Base-by-base conservation (phyloP, 352 stramenopile genomes). In the Nothophytophthora sp. region DNA sequence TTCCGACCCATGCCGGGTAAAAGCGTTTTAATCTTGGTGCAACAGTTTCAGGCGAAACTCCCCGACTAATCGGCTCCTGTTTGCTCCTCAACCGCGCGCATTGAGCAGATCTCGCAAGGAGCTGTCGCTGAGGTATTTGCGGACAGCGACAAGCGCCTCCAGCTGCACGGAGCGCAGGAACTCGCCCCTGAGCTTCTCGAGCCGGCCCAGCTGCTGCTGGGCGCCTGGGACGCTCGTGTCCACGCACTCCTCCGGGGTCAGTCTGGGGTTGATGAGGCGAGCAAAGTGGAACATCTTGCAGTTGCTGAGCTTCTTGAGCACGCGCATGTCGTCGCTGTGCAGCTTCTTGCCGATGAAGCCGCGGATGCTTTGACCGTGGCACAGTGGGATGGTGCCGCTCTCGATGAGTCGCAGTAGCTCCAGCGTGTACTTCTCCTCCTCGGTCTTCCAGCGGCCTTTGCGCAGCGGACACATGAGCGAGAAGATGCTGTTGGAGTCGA, bases 241-340 rank as follows among this genome's bases (percentile, higher is more conserved):
- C 12, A 88, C 54, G 36, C 64, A 63, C 35, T 86, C 73, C 13
- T 80, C 67, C n/a, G 82, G 55, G 41, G 75, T 53, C 34, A 88
- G 78, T 23, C 56, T 58, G n/a, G 76, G 77, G 49, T 77, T 86
- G 25, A 89, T 88, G 33, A 59, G 51, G 25, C 80, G 75, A 2
- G 74, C 70, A 61, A 92, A 90, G 58, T 82, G 74, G 38, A 88
- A 92, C 50, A 81, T 73, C 55, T 88, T 86, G 61, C 76, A 92
- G 46, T 90, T 92, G 70, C 70, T 88, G 6, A 92, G 57, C 59
- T 92, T 92, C 63, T 92, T 92, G 40, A 92, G 69, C 46, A 90
- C 81, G 15, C 81, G 81, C 81, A 92, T 90, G 54, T 90, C 78
- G 37, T 92, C 79, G 32, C 79, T 90, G 58, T 92, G 79, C 23